Base-by-base conservation (phyloP, 208 protist genomes). In the Trypanosoma conorhini region DNA sequence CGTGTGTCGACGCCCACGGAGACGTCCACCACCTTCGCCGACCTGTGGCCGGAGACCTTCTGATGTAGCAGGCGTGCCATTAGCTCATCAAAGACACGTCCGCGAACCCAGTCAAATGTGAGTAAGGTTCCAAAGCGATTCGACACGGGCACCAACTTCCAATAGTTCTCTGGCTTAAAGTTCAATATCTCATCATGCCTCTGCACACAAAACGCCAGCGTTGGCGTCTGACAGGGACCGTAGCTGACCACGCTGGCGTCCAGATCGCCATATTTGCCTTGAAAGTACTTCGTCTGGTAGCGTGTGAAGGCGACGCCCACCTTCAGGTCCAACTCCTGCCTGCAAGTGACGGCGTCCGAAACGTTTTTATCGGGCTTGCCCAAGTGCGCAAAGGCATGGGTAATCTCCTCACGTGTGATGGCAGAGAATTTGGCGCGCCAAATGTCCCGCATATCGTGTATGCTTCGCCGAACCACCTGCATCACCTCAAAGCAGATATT, bases 401-500 rank as follows among this genome's bases (percentile, higher is more conserved):
- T 70, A 60, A 98, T 93, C 42, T 96, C 96, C 40, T 93, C 79
- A 0, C 57, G 59, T 9, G 95, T 98, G 60, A 97, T 94, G 69
- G 89, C 90, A 12, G 88, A 97, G 77, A 99, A 99, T 59, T 92
- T 80, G 0, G 94, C 95, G 5, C 97, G 85, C 40, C 81, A 97
- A 28, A 98, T 96, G 58, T 76, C 87, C 54, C 83, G 72, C 42
- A 81, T 60, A 48, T 76, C 68, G 42, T 80, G 81, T 55, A 95
- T 92, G 58, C 71, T 67, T 12, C 74, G 70, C 24, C 69, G 72
- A 56, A 95, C 88, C 19, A 93, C 88, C 61, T 95, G 79, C 77
- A 98, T 89, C 63, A 98, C 94, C 79, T 99, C 97, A 79, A 99
- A 99, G 80, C 95, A 98, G 62, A 99, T 99, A 71, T 99, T 99